Evolutionary conservation across 75 land plant genomes (phyloP).

Genomic region (Pinus taeda): DNA sequence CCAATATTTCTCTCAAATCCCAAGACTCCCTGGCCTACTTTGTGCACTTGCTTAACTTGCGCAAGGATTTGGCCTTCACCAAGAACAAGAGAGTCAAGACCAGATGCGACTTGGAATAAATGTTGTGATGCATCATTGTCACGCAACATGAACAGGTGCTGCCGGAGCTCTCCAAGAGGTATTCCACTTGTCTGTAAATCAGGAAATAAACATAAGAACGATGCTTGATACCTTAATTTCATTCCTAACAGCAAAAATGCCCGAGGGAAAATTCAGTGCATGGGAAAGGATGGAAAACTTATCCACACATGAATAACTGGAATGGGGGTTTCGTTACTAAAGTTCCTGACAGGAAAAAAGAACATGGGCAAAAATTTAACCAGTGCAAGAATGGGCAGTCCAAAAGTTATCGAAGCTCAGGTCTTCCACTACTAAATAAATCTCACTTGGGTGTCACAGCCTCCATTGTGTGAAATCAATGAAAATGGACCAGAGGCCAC

Average conservation of each 20-base stretch:
- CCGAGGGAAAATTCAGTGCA: background rate
- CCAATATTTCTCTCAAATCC: slow-evolving; percentile 88
- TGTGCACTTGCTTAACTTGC: slow-evolving; percentile 88
- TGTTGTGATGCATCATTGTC: slow-evolving; percentile 90
- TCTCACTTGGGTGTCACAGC: background rate
- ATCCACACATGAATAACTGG: background rate
- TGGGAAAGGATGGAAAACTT: background rate
- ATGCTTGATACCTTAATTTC: background rate
- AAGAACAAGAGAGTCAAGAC: slow-evolving; percentile 87
- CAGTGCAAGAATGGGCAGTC: background rate
- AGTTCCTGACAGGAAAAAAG: background rate
- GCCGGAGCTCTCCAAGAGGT: slow-evolving; percentile 56
- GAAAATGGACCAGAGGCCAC: background rate
- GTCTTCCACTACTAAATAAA: background rate
- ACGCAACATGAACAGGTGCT: slow-evolving; percentile 76
- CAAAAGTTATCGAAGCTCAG: background rate
- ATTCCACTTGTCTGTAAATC: slow-evolving; percentile 78
- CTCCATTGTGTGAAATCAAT: background rate
- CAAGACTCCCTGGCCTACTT: slow-evolving; percentile 68
- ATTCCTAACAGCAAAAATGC: background rate
- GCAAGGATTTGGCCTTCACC: slow-evolving; percentile 95
- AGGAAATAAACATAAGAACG: background rate
- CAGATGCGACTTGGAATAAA: slow-evolving; percentile 82
- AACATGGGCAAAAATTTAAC: background rate
- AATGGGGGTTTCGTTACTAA: background rate